Evolutionary conservation across 1,139 yeast species (phyloP), one percentile per base, ranked within the genome.

Genomic region (Hansenula lynferdii): DNA sequence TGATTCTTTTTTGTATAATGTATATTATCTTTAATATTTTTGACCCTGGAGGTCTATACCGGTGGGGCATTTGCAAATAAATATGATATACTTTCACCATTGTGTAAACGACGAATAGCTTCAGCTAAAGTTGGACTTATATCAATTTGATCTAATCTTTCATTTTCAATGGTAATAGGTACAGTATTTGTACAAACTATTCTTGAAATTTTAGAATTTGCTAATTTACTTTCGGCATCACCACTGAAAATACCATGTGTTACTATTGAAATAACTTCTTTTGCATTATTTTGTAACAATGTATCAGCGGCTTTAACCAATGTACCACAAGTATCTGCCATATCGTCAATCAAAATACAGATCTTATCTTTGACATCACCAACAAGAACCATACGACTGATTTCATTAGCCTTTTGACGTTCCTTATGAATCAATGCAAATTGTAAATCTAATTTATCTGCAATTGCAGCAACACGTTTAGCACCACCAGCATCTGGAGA

Each of bases 401-500:
- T 85, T 62, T 83, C 89, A 54, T 81, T 82, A 28, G 92, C 89
- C 58, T 80, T 75, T 35, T 85, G 86, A 61, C 92, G 69, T 62
- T 84, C 94, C 56, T 84, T 84, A 60, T 84, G 94, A 49, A 84
- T 84, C 61, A 84, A 71, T 2, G 92, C 92, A 64, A 84, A 84
- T 51, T 78, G 81, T 47, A 83, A 69, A 52, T 83, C 92, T 49
- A 84, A 66, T 53, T 81, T 77, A 53, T 83, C 94, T 5, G 92
- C 92, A 41, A 83, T 67, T 8, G 85, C 78, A 7, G 92, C 90
- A 28, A 83, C 92, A 57, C 94, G 71, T 59, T 84, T 84, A 20
- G 92, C 92, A 42, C 92, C 92, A 54, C 94, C 94, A 2, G 92
- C 94, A 62, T 84, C 92, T 2, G 92, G 92, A 1, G 90, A 82